Percentiles rank a stretch among this genome's conserved stretches.
phyloP scores from a whole-genome alignment of 2,329 filamentous ascomycete genomes.

The Apiospora aurea region DNA sequence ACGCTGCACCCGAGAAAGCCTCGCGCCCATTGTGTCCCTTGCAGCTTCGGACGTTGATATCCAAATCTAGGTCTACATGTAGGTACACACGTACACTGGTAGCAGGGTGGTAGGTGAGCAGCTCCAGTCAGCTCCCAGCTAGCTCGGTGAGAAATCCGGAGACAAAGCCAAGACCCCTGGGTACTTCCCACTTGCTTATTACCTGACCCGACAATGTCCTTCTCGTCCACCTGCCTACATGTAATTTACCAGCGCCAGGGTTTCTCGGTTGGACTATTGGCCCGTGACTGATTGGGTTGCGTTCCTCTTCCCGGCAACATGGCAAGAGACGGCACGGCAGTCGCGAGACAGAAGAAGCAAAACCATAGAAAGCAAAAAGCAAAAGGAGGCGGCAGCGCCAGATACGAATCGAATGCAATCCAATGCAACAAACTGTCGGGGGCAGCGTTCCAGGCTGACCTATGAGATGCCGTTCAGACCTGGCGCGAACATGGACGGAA shows the following conservation, averaged over 20 bases:
- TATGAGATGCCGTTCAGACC: slow-evolving; percentile 1
- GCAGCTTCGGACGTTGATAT: slow-evolving; percentile 4
- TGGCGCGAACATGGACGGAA: slow-evolving; percentile 11
- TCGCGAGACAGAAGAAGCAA: background rate
- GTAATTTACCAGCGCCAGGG: background rate
- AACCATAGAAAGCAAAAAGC: background rate
- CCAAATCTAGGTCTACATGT: slow-evolving; percentile 11
- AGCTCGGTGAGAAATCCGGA: slow-evolving; percentile 20
- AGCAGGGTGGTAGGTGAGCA: background rate
- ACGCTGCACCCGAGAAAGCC: background rate
- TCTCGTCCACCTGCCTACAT: background rate
- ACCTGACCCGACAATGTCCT: background rate
- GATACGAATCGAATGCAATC: slow-evolving; percentile 11
- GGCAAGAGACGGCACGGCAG: background rate
- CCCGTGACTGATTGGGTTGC: background rate
- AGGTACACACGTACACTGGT: background rate
- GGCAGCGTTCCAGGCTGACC: background rate
- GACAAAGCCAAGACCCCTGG: slow-evolving; percentile 8
- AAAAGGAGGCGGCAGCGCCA: background rate
- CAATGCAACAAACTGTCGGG: background rate
- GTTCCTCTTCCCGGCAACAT: background rate
- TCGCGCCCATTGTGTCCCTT: background rate
- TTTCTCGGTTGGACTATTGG: background rate
- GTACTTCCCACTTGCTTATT: background rate
- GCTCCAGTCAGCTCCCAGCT: background rate